Conservation (phyloP, 2,329 filamentous ascomycete genomes). For the Monosporascus sp. region DNA sequence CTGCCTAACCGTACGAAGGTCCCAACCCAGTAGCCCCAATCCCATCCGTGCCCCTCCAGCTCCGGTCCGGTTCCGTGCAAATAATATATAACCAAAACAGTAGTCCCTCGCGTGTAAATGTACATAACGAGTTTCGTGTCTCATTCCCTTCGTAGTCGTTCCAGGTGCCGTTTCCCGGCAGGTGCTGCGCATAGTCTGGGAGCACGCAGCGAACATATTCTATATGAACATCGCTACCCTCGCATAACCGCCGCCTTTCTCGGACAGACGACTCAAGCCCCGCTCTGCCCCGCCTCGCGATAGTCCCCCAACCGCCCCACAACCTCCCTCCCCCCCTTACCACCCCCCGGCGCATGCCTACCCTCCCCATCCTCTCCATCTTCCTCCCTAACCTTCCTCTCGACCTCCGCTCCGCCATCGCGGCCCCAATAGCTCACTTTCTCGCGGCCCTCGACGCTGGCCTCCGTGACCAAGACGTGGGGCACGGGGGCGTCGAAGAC, state of each 20-base stretch:
- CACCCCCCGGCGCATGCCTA: slow-evolving; percentile 1
- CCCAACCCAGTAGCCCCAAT: neutral
- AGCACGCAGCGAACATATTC: too few relatives aligned
- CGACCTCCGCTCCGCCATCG: slow-evolving; percentile 63
- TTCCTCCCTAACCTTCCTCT: slow-evolving; percentile 62
- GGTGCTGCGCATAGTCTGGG: too few relatives aligned
- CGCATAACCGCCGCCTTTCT: too few relatives aligned
- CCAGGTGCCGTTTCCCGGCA: too few relatives aligned
- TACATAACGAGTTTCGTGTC: neutral
- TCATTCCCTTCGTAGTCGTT: too few relatives aligned
- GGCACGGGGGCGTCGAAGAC: slow-evolving; percentile 78
- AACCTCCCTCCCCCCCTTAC: slow-evolving; percentile 8
- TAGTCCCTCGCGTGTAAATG: neutral
- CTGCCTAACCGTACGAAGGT: too few relatives aligned
- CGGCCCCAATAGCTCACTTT: slow-evolving; percentile 61
- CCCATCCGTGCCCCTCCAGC: neutral
- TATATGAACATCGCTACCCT: too few relatives aligned
- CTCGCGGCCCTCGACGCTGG: slow-evolving; percentile 57
- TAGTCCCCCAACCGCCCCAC: slow-evolving; percentile 21
- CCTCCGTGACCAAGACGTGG: slow-evolving; percentile 69
- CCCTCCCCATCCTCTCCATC: slow-evolving; percentile 28
- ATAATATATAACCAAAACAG: neutral
- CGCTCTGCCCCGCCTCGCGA: slow-evolving; percentile 28
- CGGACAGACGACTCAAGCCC: slow-evolving; percentile 13
- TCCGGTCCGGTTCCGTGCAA: slow-evolving; percentile 1